A percentile compares a stretch with the other conserved stretches of the same genome.
These are phyloP conservation scores for Phylloporus sp. DNA, from an alignment of 768 basidiomycete genomes.

Conservation along the genomic window DNA sequence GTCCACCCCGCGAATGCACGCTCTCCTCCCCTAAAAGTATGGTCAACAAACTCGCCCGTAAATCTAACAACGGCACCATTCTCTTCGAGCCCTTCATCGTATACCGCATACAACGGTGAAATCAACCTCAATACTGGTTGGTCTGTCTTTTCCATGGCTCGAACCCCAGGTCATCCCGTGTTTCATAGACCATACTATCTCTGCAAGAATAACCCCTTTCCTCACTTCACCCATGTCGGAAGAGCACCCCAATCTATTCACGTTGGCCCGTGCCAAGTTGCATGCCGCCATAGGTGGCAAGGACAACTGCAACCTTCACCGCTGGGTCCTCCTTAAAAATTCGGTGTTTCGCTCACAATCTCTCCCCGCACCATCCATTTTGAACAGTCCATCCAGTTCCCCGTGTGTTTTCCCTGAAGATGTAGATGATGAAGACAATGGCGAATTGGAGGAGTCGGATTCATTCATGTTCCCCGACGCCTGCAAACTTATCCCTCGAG, in stretches of 20 bases:
- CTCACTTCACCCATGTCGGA: conserved; percentile 39
- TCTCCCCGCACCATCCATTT: conserved; percentile 30
- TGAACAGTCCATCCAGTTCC: conserved; percentile 17
- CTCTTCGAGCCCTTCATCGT: conserved; percentile 85
- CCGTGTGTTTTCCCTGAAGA: conserved; percentile 33
- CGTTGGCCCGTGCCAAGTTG: conserved; percentile 71
- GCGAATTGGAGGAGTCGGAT: conserved; percentile 43
- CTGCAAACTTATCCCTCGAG: conserved; percentile 44
- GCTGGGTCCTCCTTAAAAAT: conserved; percentile 87
- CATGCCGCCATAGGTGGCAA: conserved; percentile 54
- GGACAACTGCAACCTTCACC: conserved; percentile 73
- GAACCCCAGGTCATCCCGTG: conserved; percentile 8
- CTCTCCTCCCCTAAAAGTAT: conserved; percentile 46
- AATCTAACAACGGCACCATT: conserved; percentile 80
- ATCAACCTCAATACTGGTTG: conserved; percentile 12
- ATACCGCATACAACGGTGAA: conserved; percentile 74
- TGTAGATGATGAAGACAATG: conserved; percentile 45
- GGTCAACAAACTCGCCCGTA: conserved; percentile 80
- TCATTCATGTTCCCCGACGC: conserved; percentile 81
- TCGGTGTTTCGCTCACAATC: conserved; percentile 58
- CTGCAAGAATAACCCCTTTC: conserved; percentile 5
- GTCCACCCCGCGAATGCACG: conserved; percentile 23
- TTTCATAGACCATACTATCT: conserved; percentile 17
- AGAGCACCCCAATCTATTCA: conserved; percentile 46
- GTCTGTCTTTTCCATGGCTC: conserved; percentile 2